A percentile compares a stretch with the other conserved stretches of the same genome.
phyloP scores from a whole-genome alignment of 495 filamentous ascomycete genomes.

The Hypoxylon crocopeplum region DNA sequence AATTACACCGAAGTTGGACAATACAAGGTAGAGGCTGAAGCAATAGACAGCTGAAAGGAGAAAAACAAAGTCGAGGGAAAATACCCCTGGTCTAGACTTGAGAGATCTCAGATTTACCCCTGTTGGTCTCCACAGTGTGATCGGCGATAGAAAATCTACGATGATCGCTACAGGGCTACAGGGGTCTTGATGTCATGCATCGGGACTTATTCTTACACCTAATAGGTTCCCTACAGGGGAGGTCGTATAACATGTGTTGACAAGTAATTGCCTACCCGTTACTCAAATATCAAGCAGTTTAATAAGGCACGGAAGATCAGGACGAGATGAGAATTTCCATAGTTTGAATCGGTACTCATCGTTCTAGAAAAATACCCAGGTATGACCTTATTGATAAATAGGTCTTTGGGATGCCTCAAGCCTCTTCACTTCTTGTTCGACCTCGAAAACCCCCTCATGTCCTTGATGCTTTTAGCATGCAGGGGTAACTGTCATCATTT shows the following conservation, averaged over 20 bases:
- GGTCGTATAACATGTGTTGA: background rate
- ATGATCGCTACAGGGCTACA: slow-evolving; percentile 20
- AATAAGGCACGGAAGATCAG: too few species aligned
- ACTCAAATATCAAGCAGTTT: too few species aligned
- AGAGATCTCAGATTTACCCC: slow-evolving; percentile 4
- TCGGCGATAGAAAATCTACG: slow-evolving; percentile 29
- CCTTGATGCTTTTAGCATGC: slow-evolving; percentile 5
- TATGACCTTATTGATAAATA: background rate
- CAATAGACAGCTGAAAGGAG: too few species aligned
- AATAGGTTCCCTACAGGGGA: background rate
- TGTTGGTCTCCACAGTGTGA: slow-evolving; percentile 18
- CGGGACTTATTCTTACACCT: slow-evolving; percentile 18
- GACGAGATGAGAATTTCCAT: too few species aligned
- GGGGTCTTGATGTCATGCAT: slow-evolving; percentile 21
- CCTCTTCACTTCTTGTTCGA: too few species aligned
- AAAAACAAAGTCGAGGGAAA: background rate
- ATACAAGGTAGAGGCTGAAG: too few species aligned
- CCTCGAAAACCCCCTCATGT: background rate
- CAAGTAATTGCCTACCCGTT: background rate
- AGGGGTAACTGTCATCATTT: background rate
- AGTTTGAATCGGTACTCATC: too few species aligned
- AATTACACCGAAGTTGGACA: too few species aligned
- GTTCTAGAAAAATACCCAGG: too few species aligned
- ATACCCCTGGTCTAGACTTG: too few species aligned
- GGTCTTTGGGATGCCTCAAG: too few species aligned